A percentile compares a stretch with the other conserved stretches of the same genome.
Conservation (phyloP, 768 basidiomycete species). For the Tulasnella sp. region DNA sequence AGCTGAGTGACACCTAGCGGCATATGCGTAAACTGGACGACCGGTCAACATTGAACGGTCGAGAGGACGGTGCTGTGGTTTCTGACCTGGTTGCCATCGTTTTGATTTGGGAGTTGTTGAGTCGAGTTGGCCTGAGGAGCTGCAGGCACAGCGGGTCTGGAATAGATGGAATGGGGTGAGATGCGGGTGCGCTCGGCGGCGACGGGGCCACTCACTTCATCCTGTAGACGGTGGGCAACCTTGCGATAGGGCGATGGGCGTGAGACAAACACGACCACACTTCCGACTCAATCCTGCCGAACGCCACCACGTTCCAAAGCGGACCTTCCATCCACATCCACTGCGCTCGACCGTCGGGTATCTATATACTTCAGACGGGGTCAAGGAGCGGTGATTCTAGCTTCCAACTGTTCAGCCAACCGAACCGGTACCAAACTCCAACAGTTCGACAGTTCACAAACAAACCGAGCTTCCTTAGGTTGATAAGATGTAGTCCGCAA, state of each 20-base stretch:
- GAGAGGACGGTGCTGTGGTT: neutral
- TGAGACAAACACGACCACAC: constrained; percentile 2
- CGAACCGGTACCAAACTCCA: too few species aligned
- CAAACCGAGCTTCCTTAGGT: too few species aligned
- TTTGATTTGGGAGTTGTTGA: neutral
- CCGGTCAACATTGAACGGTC: neutral
- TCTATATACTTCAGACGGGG: too few species aligned
- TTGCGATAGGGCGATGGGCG: constrained; percentile 5
- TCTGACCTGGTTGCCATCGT: constrained; percentile 10
- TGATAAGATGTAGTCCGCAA: too few species aligned
- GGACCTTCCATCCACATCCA: neutral
- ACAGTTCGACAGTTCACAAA: too few species aligned
- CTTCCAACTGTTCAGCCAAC: too few species aligned
- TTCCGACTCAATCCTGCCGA: constrained; percentile 7
- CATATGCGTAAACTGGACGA: neutral
- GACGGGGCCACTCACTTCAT: constrained; percentile 3
- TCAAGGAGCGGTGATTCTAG: too few species aligned
- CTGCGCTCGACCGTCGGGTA: too few species aligned
- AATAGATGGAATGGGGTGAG: neutral
- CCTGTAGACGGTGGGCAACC: constrained; percentile 1
- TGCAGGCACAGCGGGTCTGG: neutral
- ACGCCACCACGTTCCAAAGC: constrained; percentile 3
- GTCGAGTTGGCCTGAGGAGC: neutral
- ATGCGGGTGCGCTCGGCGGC: neutral
- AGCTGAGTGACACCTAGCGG: neutral